A percentile compares a stretch with the other conserved stretches of the same genome.
Evolutionary conservation across 2,329 filamentous ascomycete genomes (phyloP).

Genomic region (Sphaerostilbella broomeana): DNA sequence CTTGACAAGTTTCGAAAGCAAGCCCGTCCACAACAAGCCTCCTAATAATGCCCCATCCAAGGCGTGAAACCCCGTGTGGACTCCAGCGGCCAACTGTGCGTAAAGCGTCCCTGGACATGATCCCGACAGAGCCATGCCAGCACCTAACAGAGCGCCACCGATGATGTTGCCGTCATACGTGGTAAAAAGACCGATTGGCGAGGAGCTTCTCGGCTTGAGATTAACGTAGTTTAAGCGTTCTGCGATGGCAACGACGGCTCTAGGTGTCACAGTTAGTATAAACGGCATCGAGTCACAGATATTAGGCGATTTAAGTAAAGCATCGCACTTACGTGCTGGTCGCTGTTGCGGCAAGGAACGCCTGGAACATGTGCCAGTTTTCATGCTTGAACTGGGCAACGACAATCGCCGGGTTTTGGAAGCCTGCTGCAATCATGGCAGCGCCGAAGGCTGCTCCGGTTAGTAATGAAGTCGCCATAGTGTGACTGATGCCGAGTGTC

Average conservation of each 20-base stretch:
- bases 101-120: conserved; percentile 61
- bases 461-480: conserved; percentile 29
- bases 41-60: conserved; percentile 49
- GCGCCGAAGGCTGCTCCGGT: conserved; percentile 56
- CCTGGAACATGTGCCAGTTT: conserved; percentile 60
- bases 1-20: conserved; percentile 32
- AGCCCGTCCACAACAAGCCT: conserved; percentile 45
- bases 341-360: conserved; percentile 56
- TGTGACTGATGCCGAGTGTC: background rate
- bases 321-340: conserved; percentile 48
- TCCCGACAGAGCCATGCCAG: conserved; percentile 60
- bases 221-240: conserved; percentile 37
- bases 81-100: conserved; percentile 50
- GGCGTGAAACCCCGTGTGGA: conserved; percentile 45
- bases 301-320: background rate
- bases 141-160: conserved; percentile 54
- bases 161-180: conserved; percentile 58
- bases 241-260: conserved; percentile 39
- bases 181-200: conserved; percentile 46
- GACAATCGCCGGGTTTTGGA: conserved; percentile 55
- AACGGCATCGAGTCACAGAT: no score
- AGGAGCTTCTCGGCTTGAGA: conserved; percentile 42
- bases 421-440: conserved; percentile 53
- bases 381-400: conserved; percentile 52
- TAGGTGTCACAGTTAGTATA: no score